Base-by-base conservation (phyloP, 1,284 basidiomycete species). In the Apiotrichum siamense region DNA sequence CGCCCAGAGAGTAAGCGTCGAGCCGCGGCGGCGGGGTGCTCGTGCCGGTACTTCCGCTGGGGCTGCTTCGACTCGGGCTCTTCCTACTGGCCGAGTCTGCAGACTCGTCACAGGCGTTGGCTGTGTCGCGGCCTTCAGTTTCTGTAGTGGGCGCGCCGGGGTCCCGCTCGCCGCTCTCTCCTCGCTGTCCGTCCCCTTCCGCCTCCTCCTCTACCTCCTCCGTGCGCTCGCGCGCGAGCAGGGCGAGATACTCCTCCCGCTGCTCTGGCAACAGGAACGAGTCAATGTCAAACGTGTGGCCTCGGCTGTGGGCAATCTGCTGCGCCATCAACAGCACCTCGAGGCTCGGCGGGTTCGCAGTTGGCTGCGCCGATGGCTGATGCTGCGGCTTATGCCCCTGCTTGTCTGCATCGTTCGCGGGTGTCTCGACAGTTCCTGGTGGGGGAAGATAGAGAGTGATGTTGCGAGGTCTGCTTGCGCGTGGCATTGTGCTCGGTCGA, bases 261-360 rank as follows among this genome's bases (percentile, higher is more conserved):
- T 66, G 63, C n/a, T 45, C 44, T 1, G 58, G 59, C 3, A 49
- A 37, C 27, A 69, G 50, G 31, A 66, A 66, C 5, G 60, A 50
- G 42, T 66, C 63, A 23, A 69, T 61, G 57, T 69, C 66, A 43
- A 69, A 62, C n/a, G 48, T 49, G 26, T 64, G 57, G 3, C 66
- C 65, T 10, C 54, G 49, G 18, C 57, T 47, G 13, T 49, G 42
- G 4, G 67, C 67, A 23, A 67, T 52, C 25, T 64, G 54, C 51
- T 65, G 61, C 5, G 67, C 65, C 40, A 62, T 44, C 10, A 69
- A 39, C 35, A 69, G 46, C 1, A 69, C 67, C 21, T 65, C 61
- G 24, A 69, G 52, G 9, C 49, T 38, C 4, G 61, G 61, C 23
- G 50, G 26, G 38, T 47, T 15, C 24, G 24, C 31, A 35, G 31